phyloP scores from a whole-genome alignment of 1,139 yeast species.

The Saccharomyces hybrid region DNA sequence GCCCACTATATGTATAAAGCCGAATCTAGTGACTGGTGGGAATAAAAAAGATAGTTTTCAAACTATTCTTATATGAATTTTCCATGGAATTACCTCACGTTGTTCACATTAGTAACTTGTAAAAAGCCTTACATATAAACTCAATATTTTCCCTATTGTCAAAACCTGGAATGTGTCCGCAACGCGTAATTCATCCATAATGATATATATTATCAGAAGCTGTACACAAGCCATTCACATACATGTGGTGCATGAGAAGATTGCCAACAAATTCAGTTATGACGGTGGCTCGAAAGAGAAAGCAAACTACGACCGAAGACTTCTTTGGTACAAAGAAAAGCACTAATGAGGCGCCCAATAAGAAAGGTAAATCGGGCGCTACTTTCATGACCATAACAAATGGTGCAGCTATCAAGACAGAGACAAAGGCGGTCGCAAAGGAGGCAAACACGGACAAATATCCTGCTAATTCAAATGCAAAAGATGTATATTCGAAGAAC shows the following conservation, averaged over 20 bases:
- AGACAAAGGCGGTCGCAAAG: background rate
- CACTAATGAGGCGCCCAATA: background rate
- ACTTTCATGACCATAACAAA: background rate
- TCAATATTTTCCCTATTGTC: background rate
- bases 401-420: slow-evolving; percentile 3
- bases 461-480: slow-evolving; percentile 4
- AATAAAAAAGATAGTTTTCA: background rate
- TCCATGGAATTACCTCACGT: background rate
- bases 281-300: slow-evolving; percentile 12
- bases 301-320: slow-evolving; percentile 16
- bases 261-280: background rate
- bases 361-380: background rate
- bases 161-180: background rate
- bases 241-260: slow-evolving; percentile 1
- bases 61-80: background rate
- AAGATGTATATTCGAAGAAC: slow-evolving; percentile 42
- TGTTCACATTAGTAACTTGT: background rate
- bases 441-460: background rate
- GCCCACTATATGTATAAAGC: background rate
- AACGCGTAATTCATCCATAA: background rate
- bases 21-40: background rate
- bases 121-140: background rate
- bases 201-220: background rate
- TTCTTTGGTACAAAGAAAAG: slow-evolving; percentile 9
- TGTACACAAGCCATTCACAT: background rate